phyloP scores from a whole-genome alignment of 352 stramenopile species.

The Phytophthora foliorum region DNA sequence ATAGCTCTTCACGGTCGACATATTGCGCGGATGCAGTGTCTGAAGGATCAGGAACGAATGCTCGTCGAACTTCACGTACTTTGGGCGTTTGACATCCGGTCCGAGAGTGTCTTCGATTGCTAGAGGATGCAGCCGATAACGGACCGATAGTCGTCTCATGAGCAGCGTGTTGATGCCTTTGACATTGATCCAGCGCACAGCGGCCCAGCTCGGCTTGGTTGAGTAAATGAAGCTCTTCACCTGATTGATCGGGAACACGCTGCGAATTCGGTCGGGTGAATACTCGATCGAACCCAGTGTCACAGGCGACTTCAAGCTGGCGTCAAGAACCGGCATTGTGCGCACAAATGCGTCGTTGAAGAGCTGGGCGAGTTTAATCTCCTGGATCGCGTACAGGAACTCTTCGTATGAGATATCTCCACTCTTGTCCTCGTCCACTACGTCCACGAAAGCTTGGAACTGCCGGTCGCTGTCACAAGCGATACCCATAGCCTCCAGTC shows the following conservation, averaged over 20 bases:
- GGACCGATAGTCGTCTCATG: conserved; percentile 75
- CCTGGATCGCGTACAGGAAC: conserved; percentile 86
- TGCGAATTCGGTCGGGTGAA: conserved; percentile 74
- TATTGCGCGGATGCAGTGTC: conserved; percentile 57
- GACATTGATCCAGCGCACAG: conserved; percentile 84
- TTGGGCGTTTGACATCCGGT: conserved; percentile 70
- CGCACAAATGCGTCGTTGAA: conserved; percentile 70
- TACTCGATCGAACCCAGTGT: conserved; percentile 78
- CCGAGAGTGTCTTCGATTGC: conserved; percentile 82
- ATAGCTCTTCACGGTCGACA: conserved; percentile 60
- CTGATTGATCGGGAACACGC: conserved; percentile 70
- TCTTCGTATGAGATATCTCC: conserved; percentile 84
- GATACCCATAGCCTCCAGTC: conserved; percentile 82
- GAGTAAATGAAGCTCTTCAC: conserved; percentile 87
- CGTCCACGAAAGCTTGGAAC: conserved; percentile 75
- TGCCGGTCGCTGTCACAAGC: conserved; percentile 62
- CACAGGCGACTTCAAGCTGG: conserved; percentile 23
- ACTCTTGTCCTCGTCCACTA: conserved; percentile 83
- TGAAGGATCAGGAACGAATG: conserved; percentile 81
- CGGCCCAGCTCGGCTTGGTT: conserved; percentile 66
- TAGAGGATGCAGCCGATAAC: conserved; percentile 81
- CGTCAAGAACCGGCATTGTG: conserved; percentile 36
- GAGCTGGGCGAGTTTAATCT: conserved; percentile 89
- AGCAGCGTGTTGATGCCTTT: conserved; percentile 64
- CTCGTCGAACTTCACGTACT: conserved; percentile 88